Conservation (phyloP, 768 basidiomycete genomes). For the Lentinus brumalis region DNA sequence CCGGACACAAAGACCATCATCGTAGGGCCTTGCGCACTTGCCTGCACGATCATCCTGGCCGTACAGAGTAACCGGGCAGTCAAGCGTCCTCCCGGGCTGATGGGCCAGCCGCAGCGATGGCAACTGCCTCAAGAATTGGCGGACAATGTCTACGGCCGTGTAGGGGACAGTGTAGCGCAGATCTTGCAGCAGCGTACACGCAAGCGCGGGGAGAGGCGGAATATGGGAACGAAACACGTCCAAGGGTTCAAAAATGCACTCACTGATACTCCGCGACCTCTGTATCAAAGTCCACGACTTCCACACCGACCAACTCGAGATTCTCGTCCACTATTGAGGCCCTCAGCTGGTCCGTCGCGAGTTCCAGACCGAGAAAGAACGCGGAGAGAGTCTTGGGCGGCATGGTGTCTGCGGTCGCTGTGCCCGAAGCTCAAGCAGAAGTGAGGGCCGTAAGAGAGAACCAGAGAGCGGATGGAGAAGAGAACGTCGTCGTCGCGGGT, state of each 20-base stretch:
- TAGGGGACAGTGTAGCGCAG: not conserved
- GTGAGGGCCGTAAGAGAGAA: not conserved
- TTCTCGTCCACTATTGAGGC: slow-evolving; percentile 84
- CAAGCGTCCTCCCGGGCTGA: not conserved
- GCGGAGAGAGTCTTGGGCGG: slow-evolving; percentile 44
- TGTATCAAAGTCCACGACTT: slow-evolving; percentile 80
- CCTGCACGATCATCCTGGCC: not conserved
- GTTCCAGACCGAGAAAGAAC: slow-evolving; percentile 86
- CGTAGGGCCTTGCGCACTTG: not conserved
- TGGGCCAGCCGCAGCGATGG: not conserved
- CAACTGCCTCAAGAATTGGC: not conserved
- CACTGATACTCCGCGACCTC: slow-evolving; percentile 83
- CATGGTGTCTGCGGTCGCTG: slow-evolving; percentile 21
- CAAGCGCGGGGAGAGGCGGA: not conserved
- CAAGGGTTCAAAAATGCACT: slow-evolving; percentile 34
- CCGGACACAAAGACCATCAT: not conserved
- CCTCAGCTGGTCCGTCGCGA: slow-evolving; percentile 81
- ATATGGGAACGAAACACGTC: not conserved
- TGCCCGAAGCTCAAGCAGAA: slow-evolving; percentile 7
- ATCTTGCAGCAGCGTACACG: not conserved
- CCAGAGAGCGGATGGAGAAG: not conserved
- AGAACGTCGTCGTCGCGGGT: slow-evolving; percentile 18
- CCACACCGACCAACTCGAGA: slow-evolving; percentile 80
- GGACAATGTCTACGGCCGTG: not conserved
- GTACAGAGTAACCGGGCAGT: not conserved